These are phyloP conservation scores for Picocystis sp. DNA, from an alignment of 163 green algal genomes.

Conservation along the genomic window DNA sequence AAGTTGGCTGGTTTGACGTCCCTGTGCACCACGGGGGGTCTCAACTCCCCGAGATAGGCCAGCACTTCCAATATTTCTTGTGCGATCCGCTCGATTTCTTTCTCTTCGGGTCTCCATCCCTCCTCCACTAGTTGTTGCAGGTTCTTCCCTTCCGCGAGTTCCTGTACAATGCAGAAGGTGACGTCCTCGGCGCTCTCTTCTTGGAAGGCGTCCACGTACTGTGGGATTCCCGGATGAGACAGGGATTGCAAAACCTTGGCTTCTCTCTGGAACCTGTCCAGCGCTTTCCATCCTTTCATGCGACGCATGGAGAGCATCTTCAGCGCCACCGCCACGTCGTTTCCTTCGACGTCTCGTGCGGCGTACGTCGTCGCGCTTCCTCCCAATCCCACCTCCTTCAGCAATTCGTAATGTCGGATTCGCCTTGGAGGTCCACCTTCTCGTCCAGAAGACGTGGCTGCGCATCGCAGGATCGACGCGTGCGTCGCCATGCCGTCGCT, in stretches of 20 bases:
- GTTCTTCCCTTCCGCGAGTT: conserved; percentile 57
- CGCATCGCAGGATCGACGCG: too few species aligned
- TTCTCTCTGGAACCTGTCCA: conserved; percentile 78
- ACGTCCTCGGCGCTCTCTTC: conserved; percentile 35
- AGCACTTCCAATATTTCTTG: conserved; percentile 52
- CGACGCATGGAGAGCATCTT: conserved; percentile 5
- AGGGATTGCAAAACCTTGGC: conserved; percentile 40
- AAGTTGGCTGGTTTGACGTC: conserved; percentile 37
- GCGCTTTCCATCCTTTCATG: conserved; percentile 51
- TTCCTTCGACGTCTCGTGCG: too few species aligned
- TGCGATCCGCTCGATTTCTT: conserved; percentile 8
- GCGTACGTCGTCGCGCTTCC: too few species aligned
- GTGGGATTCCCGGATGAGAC: conserved; percentile 51
- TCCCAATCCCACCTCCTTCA: too few species aligned
- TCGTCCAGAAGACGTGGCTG: too few species aligned
- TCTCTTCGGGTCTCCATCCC: conserved; percentile 7
- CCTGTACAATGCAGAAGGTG: conserved; percentile 70
- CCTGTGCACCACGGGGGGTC: conserved; percentile 44
- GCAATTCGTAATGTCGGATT: too few species aligned
- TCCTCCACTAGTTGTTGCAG: conserved; percentile 47
- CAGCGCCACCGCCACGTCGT: too few species aligned
- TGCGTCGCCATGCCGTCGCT: too few species aligned
- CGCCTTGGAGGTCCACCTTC: too few species aligned
- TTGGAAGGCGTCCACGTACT: conserved; percentile 88
- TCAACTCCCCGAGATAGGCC: conserved; percentile 55